Evolutionary conservation across 768 basidiomycete genomes (phyloP).

Genomic region (Dioszegia crocea): DNA sequence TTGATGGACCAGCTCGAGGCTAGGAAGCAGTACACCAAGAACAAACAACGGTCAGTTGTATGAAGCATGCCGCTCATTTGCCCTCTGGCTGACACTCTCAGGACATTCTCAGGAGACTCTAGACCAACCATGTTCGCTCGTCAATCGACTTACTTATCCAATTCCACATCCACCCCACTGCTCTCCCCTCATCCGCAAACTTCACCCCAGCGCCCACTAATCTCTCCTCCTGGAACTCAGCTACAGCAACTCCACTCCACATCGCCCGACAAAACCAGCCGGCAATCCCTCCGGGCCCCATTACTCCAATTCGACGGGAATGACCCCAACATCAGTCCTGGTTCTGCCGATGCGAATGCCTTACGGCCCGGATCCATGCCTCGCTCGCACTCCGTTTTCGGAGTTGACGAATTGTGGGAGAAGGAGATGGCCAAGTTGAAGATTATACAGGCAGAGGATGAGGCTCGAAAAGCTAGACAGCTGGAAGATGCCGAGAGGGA

Average conservation of each 20-base stretch:
- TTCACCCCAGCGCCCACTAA: not conserved
- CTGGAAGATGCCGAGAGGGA: constrained; percentile 52
- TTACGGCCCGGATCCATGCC: constrained; percentile 31
- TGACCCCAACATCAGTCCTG: not conserved
- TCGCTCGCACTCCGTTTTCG: constrained; percentile 75
- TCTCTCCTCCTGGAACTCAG: constrained; percentile 40
- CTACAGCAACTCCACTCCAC: constrained; percentile 63
- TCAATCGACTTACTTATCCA: constrained; percentile 62
- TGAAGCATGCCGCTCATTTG: too few species aligned
- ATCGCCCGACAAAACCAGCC: not conserved
- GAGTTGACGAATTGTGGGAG: constrained; percentile 90
- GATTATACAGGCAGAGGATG: constrained; percentile 65
- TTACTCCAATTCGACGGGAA: constrained; percentile 17
- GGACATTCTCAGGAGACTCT: constrained; percentile 81
- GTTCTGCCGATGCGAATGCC: not conserved
- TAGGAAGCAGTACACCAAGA: constrained; percentile 75
- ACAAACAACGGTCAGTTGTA: constrained; percentile 67
- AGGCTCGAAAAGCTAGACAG: constrained; percentile 56
- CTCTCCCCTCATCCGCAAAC: not conserved
- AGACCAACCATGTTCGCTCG: constrained; percentile 92
- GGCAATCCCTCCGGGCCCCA: constrained; percentile 4
- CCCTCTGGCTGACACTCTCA: constrained; percentile 45
- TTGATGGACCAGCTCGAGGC: constrained; percentile 84
- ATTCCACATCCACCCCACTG: constrained; percentile 54
- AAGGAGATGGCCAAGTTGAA: constrained; percentile 75